phyloP scores from a whole-genome alignment of 805 yeast genomes.

The Limtongozyma cylindracea region DNA sequence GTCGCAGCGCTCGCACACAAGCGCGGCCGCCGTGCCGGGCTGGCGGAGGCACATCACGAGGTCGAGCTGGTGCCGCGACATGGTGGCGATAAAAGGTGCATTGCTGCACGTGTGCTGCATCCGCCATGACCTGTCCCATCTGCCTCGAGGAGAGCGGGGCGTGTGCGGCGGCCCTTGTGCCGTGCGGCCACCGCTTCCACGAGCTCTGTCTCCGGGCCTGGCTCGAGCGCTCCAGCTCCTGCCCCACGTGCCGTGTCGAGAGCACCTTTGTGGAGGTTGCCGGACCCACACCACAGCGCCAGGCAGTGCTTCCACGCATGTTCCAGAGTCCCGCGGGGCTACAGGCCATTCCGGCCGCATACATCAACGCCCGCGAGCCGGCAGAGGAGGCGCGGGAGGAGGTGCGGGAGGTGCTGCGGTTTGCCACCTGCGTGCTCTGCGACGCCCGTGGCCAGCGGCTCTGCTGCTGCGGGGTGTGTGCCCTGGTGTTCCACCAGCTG shows the following conservation, averaged over 20 bases:
- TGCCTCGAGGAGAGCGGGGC: conserved; percentile 16
- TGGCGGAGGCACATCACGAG: conserved; percentile 63
- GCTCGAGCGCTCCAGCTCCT: conserved; percentile 27
- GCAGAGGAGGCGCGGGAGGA: no score
- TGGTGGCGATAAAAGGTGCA: conserved; percentile 4
- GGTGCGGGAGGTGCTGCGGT: no score
- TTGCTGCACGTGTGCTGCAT: no score
- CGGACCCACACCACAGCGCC: conserved; percentile 1
- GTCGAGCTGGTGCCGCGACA: conserved; percentile 85
- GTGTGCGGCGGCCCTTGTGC: conserved; percentile 4
- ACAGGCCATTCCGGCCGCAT: conserved; percentile 11
- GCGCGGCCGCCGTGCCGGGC: conserved; percentile 53
- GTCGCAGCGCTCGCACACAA: conserved; percentile 65
- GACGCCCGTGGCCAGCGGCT: no score
- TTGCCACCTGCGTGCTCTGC: no score
- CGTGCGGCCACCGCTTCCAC: conserved; percentile 32
- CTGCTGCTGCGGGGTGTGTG: no score
- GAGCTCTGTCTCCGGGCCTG: conserved; percentile 28
- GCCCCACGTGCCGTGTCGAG: conserved; percentile 34
- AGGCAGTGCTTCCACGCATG: conserved; percentile 7
- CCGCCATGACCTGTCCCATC: conserved; percentile 26
- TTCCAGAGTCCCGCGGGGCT: conserved; percentile 11
- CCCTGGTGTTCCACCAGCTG: no score
- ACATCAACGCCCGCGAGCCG: conserved; percentile 4
- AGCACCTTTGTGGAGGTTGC: conserved; percentile 5